Evolutionary conservation across 2,329 filamentous ascomycete species (phyloP).

Genomic region (Verticillium klebahnii): DNA sequence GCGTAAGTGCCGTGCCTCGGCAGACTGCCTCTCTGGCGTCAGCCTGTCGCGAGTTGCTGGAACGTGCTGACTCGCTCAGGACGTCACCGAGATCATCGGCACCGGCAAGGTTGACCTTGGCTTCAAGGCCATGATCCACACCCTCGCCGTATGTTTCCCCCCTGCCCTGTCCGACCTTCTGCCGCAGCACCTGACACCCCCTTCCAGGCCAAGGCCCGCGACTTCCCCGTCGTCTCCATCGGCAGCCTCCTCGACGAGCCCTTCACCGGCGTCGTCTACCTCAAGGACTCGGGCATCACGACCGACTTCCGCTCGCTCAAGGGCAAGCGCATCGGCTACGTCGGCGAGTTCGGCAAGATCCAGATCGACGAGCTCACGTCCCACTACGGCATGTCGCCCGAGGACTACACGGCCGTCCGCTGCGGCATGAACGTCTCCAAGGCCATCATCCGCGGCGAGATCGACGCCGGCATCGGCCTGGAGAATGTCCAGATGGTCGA

Average conservation of each 20-base stretch:
- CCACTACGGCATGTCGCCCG: slow-evolving; percentile 69
- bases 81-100: slow-evolving; percentile 79
- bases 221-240: slow-evolving; percentile 68
- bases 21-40: not conserved
- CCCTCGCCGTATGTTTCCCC: slow-evolving; percentile 53
- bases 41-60: not conserved
- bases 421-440: slow-evolving; percentile 80
- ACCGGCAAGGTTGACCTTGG: slow-evolving; percentile 72
- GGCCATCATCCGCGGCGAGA: slow-evolving; percentile 67
- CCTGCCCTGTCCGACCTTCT: no score
- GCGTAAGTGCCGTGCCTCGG: slow-evolving; percentile 38
- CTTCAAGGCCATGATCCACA: slow-evolving; percentile 84
- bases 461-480: slow-evolving; percentile 71
- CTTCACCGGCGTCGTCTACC: slow-evolving; percentile 74
- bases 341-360: slow-evolving; percentile 79
- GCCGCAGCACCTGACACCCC: not conserved
- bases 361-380: slow-evolving; percentile 78
- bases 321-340: slow-evolving; percentile 74
- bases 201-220: slow-evolving; percentile 64
- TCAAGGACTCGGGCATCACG: slow-evolving; percentile 70
- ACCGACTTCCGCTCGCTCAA: slow-evolving; percentile 70
- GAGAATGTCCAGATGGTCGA: slow-evolving; percentile 84
- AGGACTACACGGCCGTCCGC: slow-evolving; percentile 71
- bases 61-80: slow-evolving; percentile 31
- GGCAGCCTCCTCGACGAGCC: slow-evolving; percentile 75